Conservation (phyloP, 352 stramenopile species). For the Phytophthora brassicae region DNA sequence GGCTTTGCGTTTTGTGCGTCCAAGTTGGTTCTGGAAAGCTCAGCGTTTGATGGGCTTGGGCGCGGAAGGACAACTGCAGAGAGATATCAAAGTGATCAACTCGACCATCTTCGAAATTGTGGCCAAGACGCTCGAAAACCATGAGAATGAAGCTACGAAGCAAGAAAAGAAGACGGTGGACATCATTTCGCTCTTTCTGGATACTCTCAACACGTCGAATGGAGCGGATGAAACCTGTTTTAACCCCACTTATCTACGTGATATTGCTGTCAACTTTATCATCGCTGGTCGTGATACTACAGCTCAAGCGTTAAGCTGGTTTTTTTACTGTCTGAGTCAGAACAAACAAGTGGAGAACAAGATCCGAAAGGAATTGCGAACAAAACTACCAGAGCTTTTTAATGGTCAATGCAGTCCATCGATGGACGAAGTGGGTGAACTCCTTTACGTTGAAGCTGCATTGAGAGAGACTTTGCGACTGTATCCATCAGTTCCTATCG, state of each 20-base stretch:
- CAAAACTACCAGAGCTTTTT: constrained; percentile 28
- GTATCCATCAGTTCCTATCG: constrained; percentile 61
- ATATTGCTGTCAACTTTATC: constrained; percentile 82
- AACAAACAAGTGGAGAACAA: constrained; percentile 49
- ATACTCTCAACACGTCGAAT: constrained; percentile 17
- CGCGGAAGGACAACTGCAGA: constrained; percentile 34
- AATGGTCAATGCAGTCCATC: constrained; percentile 23
- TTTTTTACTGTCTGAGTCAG: constrained; percentile 59
- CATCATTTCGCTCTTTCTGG: constrained; percentile 57
- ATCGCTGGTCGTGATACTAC: constrained; percentile 83
- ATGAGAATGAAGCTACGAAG: not conserved
- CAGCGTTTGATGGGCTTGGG: constrained; percentile 38
- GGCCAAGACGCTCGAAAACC: constrained; percentile 28
- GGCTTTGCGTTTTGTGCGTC: constrained; percentile 33
- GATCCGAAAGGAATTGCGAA: constrained; percentile 46
- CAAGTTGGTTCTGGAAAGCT: constrained; percentile 51
- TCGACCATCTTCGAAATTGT: constrained; percentile 52
- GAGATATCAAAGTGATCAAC: constrained; percentile 48
- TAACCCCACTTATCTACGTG: constrained; percentile 51
- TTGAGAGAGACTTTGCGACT: constrained; percentile 68
- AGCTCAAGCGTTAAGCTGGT: constrained; percentile 72
- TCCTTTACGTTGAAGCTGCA: constrained; percentile 49
- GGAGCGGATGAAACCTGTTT: constrained; percentile 23
- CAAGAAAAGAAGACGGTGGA: constrained; percentile 16
- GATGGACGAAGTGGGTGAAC: constrained; percentile 47